Base-by-base conservation (phyloP, 345 rosid genomes). In the Nasturtium officinale region DNA sequence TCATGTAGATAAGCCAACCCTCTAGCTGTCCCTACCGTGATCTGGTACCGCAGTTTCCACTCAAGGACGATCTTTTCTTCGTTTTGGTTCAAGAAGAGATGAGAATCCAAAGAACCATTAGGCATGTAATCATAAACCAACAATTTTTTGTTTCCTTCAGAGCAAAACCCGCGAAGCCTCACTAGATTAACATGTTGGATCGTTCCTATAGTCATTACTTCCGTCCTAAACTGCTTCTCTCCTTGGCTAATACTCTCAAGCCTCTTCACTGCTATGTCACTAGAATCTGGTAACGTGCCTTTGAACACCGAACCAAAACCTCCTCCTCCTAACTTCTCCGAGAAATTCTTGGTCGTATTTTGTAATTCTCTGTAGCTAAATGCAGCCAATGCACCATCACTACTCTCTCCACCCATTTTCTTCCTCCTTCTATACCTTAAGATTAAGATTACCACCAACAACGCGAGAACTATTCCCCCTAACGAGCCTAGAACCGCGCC, bases 221-320 rank as follows among this genome's bases (percentile, higher is more conserved):
- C 96, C 0, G 89, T 73, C 11, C 95, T 77, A 81, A 92, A 92
- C 71, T 92, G 96, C 85, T 92, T 90, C 84, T 90, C 96, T 5
- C 96, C 96, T 81, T 90, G 98, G 72, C 79, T 79, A 25, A 90
- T 69, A 74, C 93, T 57, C 51, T 90, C 89, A 5, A 92, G 96
- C 85, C 82, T 87, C 84, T 92, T 92, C 80, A 86, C 96, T 0
- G 93, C 98, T 45, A 92, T 75, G 69, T 67, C 79, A 60, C 79
- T 80, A n/a, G 92, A 84, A 78, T 85, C 94, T 0, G 86, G 81
- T 78, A 92, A 73, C 8, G 58, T 60, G 4, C 98, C 96, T 77
- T 86, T 92, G 67, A 92, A 90, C 47, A 90, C 98, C 46, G 95
- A 90, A 60, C 98, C 95, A 13, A 92, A 92, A 35, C 96, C 91